Conservation (phyloP, 352 stramenopile genomes). For the Phytophthora fragariae region DNA sequence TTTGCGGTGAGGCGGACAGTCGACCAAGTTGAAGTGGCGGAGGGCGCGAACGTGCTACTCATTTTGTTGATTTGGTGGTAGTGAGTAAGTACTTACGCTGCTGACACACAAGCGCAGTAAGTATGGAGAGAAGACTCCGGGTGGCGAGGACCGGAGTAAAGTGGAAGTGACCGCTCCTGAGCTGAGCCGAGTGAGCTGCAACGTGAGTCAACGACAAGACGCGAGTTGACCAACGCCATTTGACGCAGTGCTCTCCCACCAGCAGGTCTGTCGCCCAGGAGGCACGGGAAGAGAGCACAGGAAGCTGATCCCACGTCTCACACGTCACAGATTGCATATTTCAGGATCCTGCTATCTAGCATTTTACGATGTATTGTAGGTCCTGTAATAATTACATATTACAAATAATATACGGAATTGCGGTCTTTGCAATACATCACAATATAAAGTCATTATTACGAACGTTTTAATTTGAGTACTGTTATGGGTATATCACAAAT, state of each 20-base stretch:
- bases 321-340: constrained; percentile 37
- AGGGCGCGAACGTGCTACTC: constrained; percentile 22
- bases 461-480: background rate
- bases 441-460: background rate
- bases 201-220: constrained; percentile 26
- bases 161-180: constrained; percentile 23
- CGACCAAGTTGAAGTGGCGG: constrained; percentile 18
- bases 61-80: background rate
- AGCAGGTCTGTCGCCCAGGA: constrained; percentile 37
- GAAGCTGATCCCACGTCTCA: constrained; percentile 23
- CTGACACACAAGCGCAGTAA: constrained; percentile 28
- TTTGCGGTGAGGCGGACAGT: constrained; percentile 10
- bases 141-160: constrained; percentile 40
- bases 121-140: constrained; percentile 28
- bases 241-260: constrained; percentile 34
- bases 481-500: background rate
- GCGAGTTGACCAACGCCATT: constrained; percentile 27
- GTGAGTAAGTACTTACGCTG: constrained; percentile 36
- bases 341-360: constrained; percentile 1
- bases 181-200: background rate
- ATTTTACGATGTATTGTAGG: background rate
- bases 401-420: no score
- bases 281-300: constrained; percentile 28
- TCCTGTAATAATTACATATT: constrained; percentile 1
- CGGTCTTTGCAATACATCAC: background rate